Conservation (phyloP, 164 flowering plant species). For the Vitis vinifera region DNA sequence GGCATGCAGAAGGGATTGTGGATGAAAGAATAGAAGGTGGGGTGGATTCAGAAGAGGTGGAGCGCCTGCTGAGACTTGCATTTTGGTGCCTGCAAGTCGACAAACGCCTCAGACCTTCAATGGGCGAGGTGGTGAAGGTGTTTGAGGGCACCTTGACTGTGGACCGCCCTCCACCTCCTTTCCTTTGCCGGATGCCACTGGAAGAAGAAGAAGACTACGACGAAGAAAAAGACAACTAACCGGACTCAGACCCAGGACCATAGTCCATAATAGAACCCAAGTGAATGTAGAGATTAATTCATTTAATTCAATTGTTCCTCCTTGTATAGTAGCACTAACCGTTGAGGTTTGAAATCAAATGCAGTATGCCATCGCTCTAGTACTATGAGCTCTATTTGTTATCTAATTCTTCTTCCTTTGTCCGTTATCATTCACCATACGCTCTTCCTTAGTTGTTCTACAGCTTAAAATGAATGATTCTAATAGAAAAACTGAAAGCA, state of each 20-base stretch:
- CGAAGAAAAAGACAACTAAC: conserved; percentile 13
- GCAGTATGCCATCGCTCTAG: too few species aligned
- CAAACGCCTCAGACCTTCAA: conserved; percentile 56
- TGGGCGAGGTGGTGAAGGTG: conserved; percentile 73
- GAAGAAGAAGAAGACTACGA: too few species aligned
- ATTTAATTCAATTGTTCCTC: not conserved
- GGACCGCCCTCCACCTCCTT: conserved; percentile 69
- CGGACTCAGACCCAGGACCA: conserved; percentile 9
- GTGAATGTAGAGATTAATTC: not conserved
- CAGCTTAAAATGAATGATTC: too few species aligned
- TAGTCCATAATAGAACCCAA: not conserved
- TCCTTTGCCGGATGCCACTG: conserved; percentile 17
- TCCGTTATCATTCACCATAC: not conserved
- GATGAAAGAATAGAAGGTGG: conserved; percentile 36
- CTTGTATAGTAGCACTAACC: conserved; percentile 20
- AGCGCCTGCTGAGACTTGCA: conserved; percentile 56
- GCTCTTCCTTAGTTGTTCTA: too few species aligned
- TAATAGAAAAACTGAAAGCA: too few species aligned
- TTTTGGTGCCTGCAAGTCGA: conserved; percentile 72
- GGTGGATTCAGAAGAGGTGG: conserved; percentile 43
- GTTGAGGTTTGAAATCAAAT: not conserved
- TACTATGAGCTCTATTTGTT: too few species aligned
- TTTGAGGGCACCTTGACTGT: conserved; percentile 63
- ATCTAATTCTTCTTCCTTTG: not conserved
- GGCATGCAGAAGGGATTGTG: conserved; percentile 25